Base-by-base conservation (phyloP, 306 rosid species). In the Purshia tridentata region DNA sequence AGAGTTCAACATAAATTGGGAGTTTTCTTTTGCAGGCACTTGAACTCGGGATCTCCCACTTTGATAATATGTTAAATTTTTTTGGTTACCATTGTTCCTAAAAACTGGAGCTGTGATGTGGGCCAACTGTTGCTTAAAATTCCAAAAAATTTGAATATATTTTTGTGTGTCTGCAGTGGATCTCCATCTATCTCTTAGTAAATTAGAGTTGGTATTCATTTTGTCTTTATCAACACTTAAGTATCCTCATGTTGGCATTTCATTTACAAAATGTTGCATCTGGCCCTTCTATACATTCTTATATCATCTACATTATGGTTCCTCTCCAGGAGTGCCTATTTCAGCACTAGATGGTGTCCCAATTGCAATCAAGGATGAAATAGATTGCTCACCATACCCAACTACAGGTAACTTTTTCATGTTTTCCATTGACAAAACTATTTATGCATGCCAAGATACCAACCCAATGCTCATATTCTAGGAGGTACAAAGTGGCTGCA, bases 401-500 rank as follows among this genome's bases (percentile, higher is more conserved):
- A 93, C 98, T 45, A 93, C 98, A 76, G 98, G 98, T 91, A 71
- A 73, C 39, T 45, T 73, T 67, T 60, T 46, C 69, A 68, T 9
- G 50, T 44, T 77, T 59, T 45, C 70, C 59, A 65, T 50, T 55
- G 44, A 55, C 48, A 46, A 67, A 6, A 23, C 57, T 10, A 4
- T 74, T 20, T 60, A 68, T 41, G 65, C 65, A 59, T 14, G 45
- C 35, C 35, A 29, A 29, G 35, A 29, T 29, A 29, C 14, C 65
- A 59, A 14, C 4, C 45, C 63, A 57, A 2, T 57, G n/a, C 5
- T 41, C 16, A 18, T 66, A 23, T 47, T 70, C 4, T 19, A 93
- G 98, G 97, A 41, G 98, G 98, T 52, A 93, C 97, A 64, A 89
- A 78, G 72, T 93, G 98, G 98, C 64, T 93, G 80, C 96, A 93